A percentile compares a stretch with the other conserved stretches of the same genome.
These are phyloP conservation scores for Ceratocystis albifundus DNA, from an alignment of 2,329 filamentous ascomycete species.

Conservation along the genomic window DNA sequence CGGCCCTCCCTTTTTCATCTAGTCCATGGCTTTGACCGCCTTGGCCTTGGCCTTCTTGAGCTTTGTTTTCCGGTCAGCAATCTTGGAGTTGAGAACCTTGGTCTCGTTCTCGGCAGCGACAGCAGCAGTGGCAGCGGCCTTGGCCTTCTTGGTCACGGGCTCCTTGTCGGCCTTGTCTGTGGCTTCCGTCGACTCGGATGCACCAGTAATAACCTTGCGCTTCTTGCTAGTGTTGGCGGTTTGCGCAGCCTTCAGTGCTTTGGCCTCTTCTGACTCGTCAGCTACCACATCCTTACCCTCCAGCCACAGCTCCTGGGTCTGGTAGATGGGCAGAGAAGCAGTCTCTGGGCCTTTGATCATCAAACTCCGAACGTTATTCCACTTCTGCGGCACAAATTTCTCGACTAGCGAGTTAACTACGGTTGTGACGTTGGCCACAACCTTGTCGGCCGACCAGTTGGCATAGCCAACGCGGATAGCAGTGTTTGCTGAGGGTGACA, in stretches of 20 bases:
- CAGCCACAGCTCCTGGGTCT: constrained; percentile 83
- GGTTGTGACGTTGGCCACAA: constrained; percentile 69
- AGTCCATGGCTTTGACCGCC: constrained; percentile 20
- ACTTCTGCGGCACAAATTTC: constrained; percentile 73
- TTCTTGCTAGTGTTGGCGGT: constrained; percentile 50
- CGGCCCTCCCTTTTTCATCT: neutral
- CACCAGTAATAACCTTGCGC: constrained; percentile 37
- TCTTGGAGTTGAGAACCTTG: constrained; percentile 45
- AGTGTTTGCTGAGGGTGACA: constrained; percentile 67
- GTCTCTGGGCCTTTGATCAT: constrained; percentile 89
- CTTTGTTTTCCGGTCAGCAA: constrained; percentile 46
- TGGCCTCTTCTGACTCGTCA: constrained; percentile 40
- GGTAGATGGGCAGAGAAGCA: constrained; percentile 82
- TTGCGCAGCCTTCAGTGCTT: constrained; percentile 35
- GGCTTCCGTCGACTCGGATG: constrained; percentile 8
- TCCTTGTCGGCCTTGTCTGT: constrained; percentile 28
- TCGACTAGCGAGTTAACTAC: constrained; percentile 59
- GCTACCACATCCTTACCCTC: constrained; percentile 65
- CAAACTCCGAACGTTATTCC: constrained; percentile 71
- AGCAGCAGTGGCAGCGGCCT: constrained; percentile 29
- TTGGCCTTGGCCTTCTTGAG: constrained; percentile 46
- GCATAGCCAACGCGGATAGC: constrained; percentile 69
- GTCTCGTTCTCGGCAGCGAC: constrained; percentile 38
- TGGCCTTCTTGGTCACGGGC: constrained; percentile 34
- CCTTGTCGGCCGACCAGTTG: constrained; percentile 59